Conservation (phyloP, 2,329 filamentous ascomycete genomes). For the Alternaria atra region DNA sequence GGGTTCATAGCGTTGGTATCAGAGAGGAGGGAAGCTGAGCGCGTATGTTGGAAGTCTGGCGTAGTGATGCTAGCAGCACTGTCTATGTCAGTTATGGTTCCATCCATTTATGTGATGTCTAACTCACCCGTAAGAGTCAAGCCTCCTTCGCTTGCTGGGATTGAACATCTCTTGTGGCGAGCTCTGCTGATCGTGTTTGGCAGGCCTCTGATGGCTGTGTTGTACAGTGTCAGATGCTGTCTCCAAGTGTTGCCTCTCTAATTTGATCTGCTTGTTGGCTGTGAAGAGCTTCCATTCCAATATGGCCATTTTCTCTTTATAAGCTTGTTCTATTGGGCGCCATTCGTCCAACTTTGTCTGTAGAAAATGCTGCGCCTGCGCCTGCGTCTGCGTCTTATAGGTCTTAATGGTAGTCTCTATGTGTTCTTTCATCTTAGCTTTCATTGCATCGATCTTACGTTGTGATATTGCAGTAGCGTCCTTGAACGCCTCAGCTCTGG, state of each 20-base stretch:
- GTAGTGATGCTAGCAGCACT: neutral
- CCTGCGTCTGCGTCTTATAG: neutral
- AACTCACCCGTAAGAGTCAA: neutral
- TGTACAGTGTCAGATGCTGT: neutral
- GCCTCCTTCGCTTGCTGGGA: constrained; percentile 4
- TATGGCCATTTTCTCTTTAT: no score
- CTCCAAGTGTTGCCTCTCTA: neutral
- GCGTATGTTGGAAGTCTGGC: neutral
- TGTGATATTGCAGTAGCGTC: neutral
- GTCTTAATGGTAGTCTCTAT: neutral
- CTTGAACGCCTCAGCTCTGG: neutral
- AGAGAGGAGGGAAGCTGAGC: neutral
- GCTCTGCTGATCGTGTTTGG: neutral
- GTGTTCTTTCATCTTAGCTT: neutral
- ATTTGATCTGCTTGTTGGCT: neutral
- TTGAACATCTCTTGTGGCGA: neutral
- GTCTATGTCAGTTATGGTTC: neutral
- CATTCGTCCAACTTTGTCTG: neutral
- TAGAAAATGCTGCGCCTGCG: neutral
- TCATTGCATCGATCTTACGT: neutral
- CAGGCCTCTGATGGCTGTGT: neutral
- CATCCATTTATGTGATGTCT: neutral
- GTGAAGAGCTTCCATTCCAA: neutral
- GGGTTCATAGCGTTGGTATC: neutral
- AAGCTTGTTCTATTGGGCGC: neutral